These are phyloP conservation scores for Staphylotrichum tortipilum DNA, from an alignment of 495 filamentous ascomycete species.

Conservation along the genomic window DNA sequence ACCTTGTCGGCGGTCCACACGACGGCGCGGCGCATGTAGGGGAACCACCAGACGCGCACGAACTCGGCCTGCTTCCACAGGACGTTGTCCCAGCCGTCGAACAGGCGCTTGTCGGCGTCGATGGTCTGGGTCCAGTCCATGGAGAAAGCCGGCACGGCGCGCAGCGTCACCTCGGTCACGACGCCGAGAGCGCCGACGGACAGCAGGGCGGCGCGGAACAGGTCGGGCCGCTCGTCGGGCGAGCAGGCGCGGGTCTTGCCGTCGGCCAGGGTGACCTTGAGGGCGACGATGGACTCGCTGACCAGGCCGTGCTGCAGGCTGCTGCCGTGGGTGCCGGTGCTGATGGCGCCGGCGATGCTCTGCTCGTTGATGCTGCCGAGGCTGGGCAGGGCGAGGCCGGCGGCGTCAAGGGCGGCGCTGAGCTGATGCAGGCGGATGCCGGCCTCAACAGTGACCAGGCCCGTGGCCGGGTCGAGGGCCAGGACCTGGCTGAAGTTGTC, in stretches of 20 bases:
- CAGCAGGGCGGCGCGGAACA: conserved; percentile 83
- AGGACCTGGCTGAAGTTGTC: conserved; percentile 71
- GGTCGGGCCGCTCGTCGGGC: conserved; percentile 54
- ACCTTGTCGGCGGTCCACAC: conserved; percentile 68
- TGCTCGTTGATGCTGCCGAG: conserved; percentile 92
- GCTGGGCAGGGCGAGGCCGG: conserved; percentile 75
- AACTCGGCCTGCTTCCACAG: conserved; percentile 84
- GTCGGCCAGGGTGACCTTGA: conserved; percentile 77
- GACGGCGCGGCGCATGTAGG: conserved; percentile 76
- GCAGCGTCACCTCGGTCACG: conserved; percentile 77
- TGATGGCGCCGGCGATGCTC: conserved; percentile 85
- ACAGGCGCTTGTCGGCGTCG: conserved; percentile 53
- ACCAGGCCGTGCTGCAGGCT: conserved; percentile 76
- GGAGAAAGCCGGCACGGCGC: conserved; percentile 65
- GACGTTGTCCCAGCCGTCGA: conserved; percentile 60
- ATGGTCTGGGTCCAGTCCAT: conserved; percentile 81
- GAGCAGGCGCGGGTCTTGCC: conserved; percentile 70
- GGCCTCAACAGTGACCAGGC: conserved; percentile 66
- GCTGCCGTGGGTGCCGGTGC: conserved; percentile 88
- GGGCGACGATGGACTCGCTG: conserved; percentile 59
- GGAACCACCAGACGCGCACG: conserved; percentile 94
- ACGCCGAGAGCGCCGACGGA: conserved; percentile 87
- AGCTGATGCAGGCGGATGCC: conserved; percentile 75
- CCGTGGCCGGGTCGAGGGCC: conserved; percentile 52
- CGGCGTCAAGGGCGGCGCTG: conserved; percentile 55